Percentiles rank a stretch among this genome's conserved stretches.
These are phyloP conservation scores for Tricholoma sp. DNA, from an alignment of 768 basidiomycete species.

Conservation along the genomic window DNA sequence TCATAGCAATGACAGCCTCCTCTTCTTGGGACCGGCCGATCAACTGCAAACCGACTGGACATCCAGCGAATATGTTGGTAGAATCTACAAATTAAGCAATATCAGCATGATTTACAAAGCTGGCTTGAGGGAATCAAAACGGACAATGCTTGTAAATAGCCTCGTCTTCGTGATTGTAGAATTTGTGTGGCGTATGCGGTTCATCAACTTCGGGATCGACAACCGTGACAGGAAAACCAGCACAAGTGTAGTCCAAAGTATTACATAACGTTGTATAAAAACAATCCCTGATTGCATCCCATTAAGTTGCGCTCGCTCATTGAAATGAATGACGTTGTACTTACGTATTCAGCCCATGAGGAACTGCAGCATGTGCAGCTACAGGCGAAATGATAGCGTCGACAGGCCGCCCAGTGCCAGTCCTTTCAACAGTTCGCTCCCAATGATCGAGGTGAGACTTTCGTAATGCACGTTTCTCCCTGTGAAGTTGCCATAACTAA, in stretches of 20 bases:
- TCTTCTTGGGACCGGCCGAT: slow-evolving; percentile 66
- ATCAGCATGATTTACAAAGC: not conserved
- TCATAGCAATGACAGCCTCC: slow-evolving; percentile 66
- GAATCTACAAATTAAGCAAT: slow-evolving; percentile 36
- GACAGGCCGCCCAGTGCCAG: slow-evolving; percentile 63
- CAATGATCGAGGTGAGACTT: slow-evolving; percentile 59
- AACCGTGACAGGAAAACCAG: slow-evolving; percentile 58
- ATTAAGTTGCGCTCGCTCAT: not conserved
- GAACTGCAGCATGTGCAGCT: slow-evolving; percentile 55
- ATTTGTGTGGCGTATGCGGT: slow-evolving; percentile 41
- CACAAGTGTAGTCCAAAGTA: slow-evolving; percentile 54
- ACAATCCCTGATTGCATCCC: slow-evolving; percentile 34
- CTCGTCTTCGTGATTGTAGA: slow-evolving; percentile 50
- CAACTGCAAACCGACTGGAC: slow-evolving; percentile 63
- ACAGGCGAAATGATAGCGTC: slow-evolving; percentile 69
- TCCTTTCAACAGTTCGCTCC: slow-evolving; percentile 44
- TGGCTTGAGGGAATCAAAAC: slow-evolving; percentile 15
- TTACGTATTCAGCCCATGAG: slow-evolving; percentile 55
- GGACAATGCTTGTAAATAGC: slow-evolving; percentile 49
- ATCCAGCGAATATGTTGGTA: slow-evolving; percentile 43
- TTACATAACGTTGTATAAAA: slow-evolving; percentile 66
- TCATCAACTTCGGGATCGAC: slow-evolving; percentile 53
- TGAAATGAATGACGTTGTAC: not conserved
- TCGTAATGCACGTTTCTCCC: slow-evolving; percentile 44
- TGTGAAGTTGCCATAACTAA: slow-evolving; percentile 62